Percentiles rank a stretch among this genome's conserved stretches.
These are phyloP conservation scores for Gyrodon lividus DNA, from an alignment of 768 basidiomycete genomes.

Conservation along the genomic window DNA sequence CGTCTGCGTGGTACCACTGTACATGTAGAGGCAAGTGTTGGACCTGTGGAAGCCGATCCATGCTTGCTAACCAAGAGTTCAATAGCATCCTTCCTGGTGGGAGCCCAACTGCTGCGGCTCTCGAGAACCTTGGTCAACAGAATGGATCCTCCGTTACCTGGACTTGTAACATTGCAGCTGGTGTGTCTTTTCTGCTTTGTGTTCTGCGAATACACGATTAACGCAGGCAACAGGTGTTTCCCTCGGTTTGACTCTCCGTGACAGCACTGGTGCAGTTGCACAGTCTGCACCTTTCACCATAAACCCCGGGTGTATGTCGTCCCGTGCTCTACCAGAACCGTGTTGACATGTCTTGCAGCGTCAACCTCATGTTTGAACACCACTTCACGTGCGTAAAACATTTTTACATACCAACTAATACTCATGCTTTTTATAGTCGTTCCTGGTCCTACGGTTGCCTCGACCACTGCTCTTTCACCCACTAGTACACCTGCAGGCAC, in stretches of 20 bases:
- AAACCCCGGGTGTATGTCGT: slow-evolving; percentile 47
- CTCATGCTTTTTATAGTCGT: slow-evolving; percentile 20
- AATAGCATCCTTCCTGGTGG: slow-evolving; percentile 55
- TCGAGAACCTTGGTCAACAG: slow-evolving; percentile 47
- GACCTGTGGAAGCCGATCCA: not conserved
- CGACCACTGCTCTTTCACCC: slow-evolving; percentile 5
- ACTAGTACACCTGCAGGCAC: slow-evolving; percentile 3
- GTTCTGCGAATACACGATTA: not conserved
- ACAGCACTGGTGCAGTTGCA: slow-evolving; percentile 48
- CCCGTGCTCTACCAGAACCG: not conserved
- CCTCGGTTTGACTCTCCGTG: slow-evolving; percentile 61
- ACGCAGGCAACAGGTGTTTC: slow-evolving; percentile 37
- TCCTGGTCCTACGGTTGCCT: slow-evolving; percentile 19
- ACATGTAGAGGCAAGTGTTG: slow-evolving; percentile 38
- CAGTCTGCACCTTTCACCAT: slow-evolving; percentile 57
- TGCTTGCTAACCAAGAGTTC: not conserved
- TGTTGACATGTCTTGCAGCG: slow-evolving; percentile 27
- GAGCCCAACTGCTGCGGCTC: slow-evolving; percentile 41
- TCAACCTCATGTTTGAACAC: slow-evolving; percentile 35
- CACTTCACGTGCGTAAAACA: slow-evolving; percentile 22
- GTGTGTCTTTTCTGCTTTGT: slow-evolving; percentile 26
- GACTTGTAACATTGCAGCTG: slow-evolving; percentile 47
- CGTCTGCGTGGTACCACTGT: not conserved
- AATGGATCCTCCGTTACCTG: slow-evolving; percentile 49
- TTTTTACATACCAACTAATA: slow-evolving; percentile 10